Conservation (phyloP, 805 yeast species). For the Suhomyces sp. region DNA sequence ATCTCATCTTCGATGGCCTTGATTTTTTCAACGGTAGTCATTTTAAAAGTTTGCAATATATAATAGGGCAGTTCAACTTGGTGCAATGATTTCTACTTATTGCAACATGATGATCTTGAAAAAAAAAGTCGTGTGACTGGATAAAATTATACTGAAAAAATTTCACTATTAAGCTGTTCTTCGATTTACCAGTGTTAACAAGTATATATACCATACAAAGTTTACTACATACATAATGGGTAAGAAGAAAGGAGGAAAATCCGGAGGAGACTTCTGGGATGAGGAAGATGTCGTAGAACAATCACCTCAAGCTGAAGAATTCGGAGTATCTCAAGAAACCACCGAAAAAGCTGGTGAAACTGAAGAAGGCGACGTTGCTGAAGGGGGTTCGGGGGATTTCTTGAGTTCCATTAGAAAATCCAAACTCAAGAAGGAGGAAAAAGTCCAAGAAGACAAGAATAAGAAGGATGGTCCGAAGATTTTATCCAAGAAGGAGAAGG, state of each 20-base stretch:
- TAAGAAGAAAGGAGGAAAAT: conserved; percentile 56
- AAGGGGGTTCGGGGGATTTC: conserved; percentile 49
- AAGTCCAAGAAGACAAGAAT: conserved; percentile 58
- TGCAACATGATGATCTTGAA: conserved; percentile 8
- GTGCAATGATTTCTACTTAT: background rate
- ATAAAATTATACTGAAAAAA: conserved; percentile 16
- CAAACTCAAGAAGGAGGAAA: conserved; percentile 72
- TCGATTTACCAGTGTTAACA: too few species aligned
- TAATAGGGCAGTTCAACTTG: background rate
- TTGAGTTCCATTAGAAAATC: conserved; percentile 80
- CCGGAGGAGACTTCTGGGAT: conserved; percentile 78
- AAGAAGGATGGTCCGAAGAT: conserved; percentile 63
- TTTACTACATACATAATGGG: conserved; percentile 45
- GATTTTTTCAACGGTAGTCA: conserved; percentile 58
- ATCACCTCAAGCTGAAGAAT: conserved; percentile 35
- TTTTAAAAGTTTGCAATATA: conserved; percentile 12
- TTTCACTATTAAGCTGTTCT: conserved; percentile 12
- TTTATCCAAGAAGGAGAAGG: conserved; percentile 90
- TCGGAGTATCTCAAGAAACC: conserved; percentile 30
- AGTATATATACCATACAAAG: conserved; percentile 2
- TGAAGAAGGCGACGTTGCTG: conserved; percentile 41
- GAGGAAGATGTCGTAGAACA: conserved; percentile 58
- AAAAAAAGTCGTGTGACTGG: conserved; percentile 17
- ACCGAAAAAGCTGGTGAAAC: conserved; percentile 23
- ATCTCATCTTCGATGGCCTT: conserved; percentile 94